phyloP scores from a whole-genome alignment of 257 asterid genomes.

The Galeopsis tetrahit region DNA sequence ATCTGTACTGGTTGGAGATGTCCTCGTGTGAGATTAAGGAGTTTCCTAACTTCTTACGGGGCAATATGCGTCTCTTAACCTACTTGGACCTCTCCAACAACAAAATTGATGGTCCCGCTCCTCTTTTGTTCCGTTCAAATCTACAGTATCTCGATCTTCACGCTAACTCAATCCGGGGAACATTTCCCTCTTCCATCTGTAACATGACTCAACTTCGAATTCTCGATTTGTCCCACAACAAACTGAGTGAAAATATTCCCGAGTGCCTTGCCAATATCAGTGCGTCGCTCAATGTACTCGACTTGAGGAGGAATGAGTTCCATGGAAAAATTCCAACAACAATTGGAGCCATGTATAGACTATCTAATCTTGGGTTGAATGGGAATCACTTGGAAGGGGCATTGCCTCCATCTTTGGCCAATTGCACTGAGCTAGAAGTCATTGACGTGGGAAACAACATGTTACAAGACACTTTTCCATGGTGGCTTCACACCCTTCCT shows the following conservation, averaged over 20 bases:
- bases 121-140: too few relatives aligned
- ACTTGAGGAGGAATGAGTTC: slow-evolving; percentile 21
- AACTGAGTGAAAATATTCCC: background rate
- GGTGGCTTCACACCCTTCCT: slow-evolving; percentile 21
- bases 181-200: too few relatives aligned
- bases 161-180: too few relatives aligned
- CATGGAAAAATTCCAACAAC: background rate
- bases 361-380: slow-evolving; percentile 4
- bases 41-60: background rate
- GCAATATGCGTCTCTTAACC: background rate
- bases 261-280: background rate
- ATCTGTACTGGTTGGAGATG: background rate
- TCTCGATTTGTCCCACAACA: background rate
- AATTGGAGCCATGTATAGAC: background rate
- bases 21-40: background rate
- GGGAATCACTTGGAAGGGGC: slow-evolving; percentile 9
- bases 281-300: background rate
- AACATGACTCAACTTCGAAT: background rate
- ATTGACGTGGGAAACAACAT: background rate
- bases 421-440: background rate
- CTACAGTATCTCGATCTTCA: too few relatives aligned
- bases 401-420: background rate
- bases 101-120: too few relatives aligned
- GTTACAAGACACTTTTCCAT: slow-evolving; percentile 16
- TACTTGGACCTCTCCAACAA: background rate